Evolutionary conservation across 23 red algal genomes (phyloP).

Genomic region (Rhodosorus marinus): DNA sequence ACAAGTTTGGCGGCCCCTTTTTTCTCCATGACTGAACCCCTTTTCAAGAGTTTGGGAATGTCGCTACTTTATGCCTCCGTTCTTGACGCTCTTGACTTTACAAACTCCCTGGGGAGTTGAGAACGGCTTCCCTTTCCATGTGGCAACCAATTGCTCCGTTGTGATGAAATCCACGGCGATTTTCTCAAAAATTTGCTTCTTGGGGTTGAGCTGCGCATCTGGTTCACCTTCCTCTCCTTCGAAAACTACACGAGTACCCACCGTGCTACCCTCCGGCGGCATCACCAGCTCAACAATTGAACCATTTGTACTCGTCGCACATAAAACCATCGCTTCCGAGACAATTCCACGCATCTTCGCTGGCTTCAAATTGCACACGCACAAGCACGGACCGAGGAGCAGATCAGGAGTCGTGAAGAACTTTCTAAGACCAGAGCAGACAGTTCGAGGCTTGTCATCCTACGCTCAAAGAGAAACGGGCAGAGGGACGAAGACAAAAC

Average conservation of each 20-base stretch:
- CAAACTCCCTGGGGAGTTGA: no score
- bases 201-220: slow-evolving; percentile 13
- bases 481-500: no score
- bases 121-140: no score
- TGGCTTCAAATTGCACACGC: slow-evolving; percentile 23
- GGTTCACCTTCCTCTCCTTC: background rate
- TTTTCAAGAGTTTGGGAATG: no score
- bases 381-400: slow-evolving; percentile 11
- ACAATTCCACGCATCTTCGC: slow-evolving; percentile 24
- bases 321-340: slow-evolving; percentile 26
- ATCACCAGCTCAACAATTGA: slow-evolving; percentile 11
- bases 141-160: no score
- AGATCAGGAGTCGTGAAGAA: slow-evolving; percentile 8
- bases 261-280: background rate
- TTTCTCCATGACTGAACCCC: no score
- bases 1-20: no score
- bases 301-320: slow-evolving; percentile 14
- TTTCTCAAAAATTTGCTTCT: slow-evolving; percentile 38
- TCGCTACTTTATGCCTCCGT: no score
- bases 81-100: no score
- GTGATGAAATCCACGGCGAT: slow-evolving; percentile 5
- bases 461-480: no score
- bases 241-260: slow-evolving; percentile 12
- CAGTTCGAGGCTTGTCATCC: slow-evolving; percentile 4
- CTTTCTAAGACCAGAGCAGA: slow-evolving; percentile 11